Conservation (phyloP, 805 yeast species). For the Kodamaea lidongshanica region DNA sequence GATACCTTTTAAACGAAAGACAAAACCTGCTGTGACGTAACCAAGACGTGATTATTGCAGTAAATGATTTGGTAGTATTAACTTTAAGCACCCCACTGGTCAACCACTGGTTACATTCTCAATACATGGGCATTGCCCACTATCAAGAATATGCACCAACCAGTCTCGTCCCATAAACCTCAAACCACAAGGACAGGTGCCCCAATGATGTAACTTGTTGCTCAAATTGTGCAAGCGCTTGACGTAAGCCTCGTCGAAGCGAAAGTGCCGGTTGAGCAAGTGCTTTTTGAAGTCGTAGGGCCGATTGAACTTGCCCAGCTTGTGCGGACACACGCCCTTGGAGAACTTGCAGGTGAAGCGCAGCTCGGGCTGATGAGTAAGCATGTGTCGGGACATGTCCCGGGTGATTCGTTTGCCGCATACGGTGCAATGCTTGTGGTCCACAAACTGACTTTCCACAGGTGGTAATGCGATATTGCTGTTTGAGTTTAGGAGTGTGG, state of each 20-base stretch:
- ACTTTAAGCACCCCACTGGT: no score
- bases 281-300: conserved; percentile 68
- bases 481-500: conserved; percentile 34
- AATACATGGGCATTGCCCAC: conserved; percentile 1
- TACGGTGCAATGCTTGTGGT: conserved; percentile 38
- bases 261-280: conserved; percentile 53
- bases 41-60: no score
- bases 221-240: conserved; percentile 44
- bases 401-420: conserved; percentile 52
- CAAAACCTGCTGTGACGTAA: no score
- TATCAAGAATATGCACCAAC: conserved; percentile 35
- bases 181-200: conserved; percentile 43
- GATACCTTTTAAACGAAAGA: no score
- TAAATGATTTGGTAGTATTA: no score
- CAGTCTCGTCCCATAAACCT: conserved; percentile 30
- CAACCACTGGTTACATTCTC: conserved; percentile 1
- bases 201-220: conserved; percentile 46
- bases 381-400: conserved; percentile 56
- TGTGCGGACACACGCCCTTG: conserved; percentile 48
- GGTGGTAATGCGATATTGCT: conserved; percentile 26
- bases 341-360: conserved; percentile 58
- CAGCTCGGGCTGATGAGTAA: conserved; percentile 54
- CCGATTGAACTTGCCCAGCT: conserved; percentile 57
- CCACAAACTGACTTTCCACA: conserved; percentile 36
- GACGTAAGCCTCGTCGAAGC: conserved; percentile 42